Evolutionary conservation across 495 filamentous ascomycete genomes (phyloP).

Genomic region (Aspergillus steynii): DNA sequence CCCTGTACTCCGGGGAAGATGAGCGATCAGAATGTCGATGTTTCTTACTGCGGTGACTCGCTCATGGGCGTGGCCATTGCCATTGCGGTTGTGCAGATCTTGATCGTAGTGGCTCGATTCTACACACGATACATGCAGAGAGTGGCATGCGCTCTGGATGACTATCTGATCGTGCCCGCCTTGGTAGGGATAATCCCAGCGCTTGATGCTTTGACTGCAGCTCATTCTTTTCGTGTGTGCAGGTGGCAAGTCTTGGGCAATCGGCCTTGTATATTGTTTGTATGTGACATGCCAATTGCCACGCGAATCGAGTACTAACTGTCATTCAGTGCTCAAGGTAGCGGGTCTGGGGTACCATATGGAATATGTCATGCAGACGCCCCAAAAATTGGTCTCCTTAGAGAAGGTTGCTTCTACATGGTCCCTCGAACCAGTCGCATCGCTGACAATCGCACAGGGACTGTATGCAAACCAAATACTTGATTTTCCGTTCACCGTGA

Average conservation of each 20-base stretch:
- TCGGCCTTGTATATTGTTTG: conserved; percentile 19
- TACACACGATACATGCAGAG: conserved; percentile 28
- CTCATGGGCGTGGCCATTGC: conserved; percentile 19
- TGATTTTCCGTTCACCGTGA: conserved; percentile 30
- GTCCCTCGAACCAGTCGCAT: neutral
- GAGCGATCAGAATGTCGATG: neutral
- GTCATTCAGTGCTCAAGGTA: conserved; percentile 15
- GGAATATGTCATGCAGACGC: conserved; percentile 16
- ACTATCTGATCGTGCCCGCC: conserved; percentile 31
- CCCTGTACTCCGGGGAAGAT: too few relatives aligned
- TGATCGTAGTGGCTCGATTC: conserved; percentile 31
- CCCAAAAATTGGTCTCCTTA: conserved; percentile 13
- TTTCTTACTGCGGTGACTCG: conserved; percentile 13
- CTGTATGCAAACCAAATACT: conserved; percentile 26
- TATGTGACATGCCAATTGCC: conserved; percentile 5
- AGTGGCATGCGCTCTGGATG: conserved; percentile 24
- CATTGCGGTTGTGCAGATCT: conserved; percentile 21
- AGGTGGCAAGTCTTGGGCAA: conserved; percentile 19
- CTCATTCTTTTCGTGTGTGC: neutral
- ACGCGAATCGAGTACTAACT: too few relatives aligned
- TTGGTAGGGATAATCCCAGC: conserved; percentile 12
- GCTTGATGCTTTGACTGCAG: too few relatives aligned
- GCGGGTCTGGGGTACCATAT: conserved; percentile 22
- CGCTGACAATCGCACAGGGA: conserved; percentile 10
- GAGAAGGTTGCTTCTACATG: conserved; percentile 10